These are phyloP conservation scores for Mycena pura DNA, from an alignment of 768 basidiomycete species.

Conservation along the genomic window DNA sequence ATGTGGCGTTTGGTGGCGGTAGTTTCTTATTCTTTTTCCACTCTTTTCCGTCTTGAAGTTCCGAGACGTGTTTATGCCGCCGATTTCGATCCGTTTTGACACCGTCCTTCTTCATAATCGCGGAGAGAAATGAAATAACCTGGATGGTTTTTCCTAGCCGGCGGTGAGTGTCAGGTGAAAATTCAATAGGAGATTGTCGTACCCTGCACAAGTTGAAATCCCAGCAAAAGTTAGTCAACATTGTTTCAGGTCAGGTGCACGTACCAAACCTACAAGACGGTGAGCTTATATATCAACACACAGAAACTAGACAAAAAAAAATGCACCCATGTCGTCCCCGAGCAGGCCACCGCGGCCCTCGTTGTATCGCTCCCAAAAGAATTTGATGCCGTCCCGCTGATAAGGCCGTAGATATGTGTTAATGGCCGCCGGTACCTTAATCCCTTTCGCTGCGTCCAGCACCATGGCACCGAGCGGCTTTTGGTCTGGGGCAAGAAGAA, in stretches of 20 bases:
- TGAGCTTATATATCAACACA: not conserved
- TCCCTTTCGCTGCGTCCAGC: slow-evolving; percentile 52
- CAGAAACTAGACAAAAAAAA: too few relatives aligned
- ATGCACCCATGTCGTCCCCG: slow-evolving; percentile 96
- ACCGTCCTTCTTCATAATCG: slow-evolving; percentile 88
- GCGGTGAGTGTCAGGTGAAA: not conserved
- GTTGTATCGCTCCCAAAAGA: slow-evolving; percentile 78
- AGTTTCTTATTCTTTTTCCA: slow-evolving; percentile 62
- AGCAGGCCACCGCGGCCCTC: slow-evolving; percentile 79
- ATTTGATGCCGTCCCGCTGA: slow-evolving; percentile 85
- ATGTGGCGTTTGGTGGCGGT: slow-evolving; percentile 72
- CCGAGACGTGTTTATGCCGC: slow-evolving; percentile 69
- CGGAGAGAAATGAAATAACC: slow-evolving; percentile 86
- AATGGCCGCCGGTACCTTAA: slow-evolving; percentile 70
- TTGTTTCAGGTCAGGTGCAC: not conserved
- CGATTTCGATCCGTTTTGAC: slow-evolving; percentile 67
- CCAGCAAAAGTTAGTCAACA: slow-evolving; percentile 19
- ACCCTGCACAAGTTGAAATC: not conserved
- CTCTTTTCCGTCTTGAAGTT: slow-evolving; percentile 61
- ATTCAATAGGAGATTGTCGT: not conserved
- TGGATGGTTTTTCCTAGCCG: slow-evolving; percentile 91
- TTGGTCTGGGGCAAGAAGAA: slow-evolving; percentile 55
- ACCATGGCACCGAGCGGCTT: slow-evolving; percentile 50
- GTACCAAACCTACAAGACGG: not conserved
- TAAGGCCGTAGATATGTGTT: slow-evolving; percentile 91